A percentile compares a stretch with the other conserved stretches of the same genome.
These are phyloP conservation scores for Penicillium sp. DNA, from an alignment of 2,329 filamentous ascomycete species.

Conservation along the genomic window DNA sequence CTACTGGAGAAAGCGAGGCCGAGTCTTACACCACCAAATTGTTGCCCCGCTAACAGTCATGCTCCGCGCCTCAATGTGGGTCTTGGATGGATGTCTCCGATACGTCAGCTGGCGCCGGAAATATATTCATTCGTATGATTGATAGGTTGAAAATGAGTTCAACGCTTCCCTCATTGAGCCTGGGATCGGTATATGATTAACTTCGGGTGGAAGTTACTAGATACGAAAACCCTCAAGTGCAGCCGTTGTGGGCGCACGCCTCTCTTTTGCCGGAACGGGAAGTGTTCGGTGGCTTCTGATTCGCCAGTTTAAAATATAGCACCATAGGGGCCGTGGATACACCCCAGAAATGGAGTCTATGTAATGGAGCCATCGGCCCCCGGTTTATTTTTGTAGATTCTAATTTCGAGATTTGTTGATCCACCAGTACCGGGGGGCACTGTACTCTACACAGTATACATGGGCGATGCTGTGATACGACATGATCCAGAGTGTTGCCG, in stretches of 20 bases:
- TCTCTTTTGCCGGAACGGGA: background rate
- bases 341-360: background rate
- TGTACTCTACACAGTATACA: background rate
- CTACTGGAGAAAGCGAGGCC: constrained; percentile 1
- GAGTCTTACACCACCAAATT: constrained; percentile 4
- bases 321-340: background rate
- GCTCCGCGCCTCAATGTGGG: constrained; percentile 1
- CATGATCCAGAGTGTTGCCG: background rate
- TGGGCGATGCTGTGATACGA: background rate
- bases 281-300: background rate
- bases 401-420: background rate
- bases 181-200: no score
- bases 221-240: no score
- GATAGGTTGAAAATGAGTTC: background rate
- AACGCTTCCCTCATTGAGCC: background rate
- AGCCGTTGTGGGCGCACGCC: background rate
- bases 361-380: background rate
- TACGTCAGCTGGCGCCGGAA: background rate
- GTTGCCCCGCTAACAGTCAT: constrained; percentile 5
- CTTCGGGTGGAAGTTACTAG: no score
- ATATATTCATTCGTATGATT: background rate
- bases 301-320: background rate
- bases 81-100: background rate
- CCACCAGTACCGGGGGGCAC: background rate
- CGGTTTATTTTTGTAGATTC: background rate